A percentile compares a stretch with the other conserved stretches of the same genome.
phyloP scores from a whole-genome alignment of 352 stramenopile species.

The Phytophthora boehmeriae region DNA sequence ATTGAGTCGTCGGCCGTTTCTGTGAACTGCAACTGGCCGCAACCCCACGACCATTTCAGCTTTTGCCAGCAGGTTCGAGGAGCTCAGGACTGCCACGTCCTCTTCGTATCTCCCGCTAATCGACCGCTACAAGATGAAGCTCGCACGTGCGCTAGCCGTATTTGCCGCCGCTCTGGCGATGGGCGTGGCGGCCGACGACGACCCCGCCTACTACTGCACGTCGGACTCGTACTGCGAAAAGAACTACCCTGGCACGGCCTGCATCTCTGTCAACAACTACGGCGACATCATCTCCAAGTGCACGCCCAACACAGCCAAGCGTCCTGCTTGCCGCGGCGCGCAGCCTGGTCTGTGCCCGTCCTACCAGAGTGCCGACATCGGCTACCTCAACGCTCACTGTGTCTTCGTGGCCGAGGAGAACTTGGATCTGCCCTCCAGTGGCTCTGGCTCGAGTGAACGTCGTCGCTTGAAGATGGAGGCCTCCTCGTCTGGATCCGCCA shows the following conservation, averaged over 20 bases:
- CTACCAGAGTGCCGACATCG: conserved; percentile 71
- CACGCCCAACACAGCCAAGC: conserved; percentile 79
- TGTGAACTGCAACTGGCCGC: conserved; percentile 7
- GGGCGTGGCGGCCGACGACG: conserved; percentile 29
- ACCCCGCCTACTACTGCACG: conserved; percentile 60
- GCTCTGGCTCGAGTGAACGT: conserved; percentile 18
- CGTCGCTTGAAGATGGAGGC: conserved; percentile 27
- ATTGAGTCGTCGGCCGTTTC: background rate
- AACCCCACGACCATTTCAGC: conserved; percentile 32
- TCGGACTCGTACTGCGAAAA: conserved; percentile 74
- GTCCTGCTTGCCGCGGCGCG: conserved; percentile 72
- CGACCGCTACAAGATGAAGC: conserved; percentile 43
- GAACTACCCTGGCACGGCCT: conserved; percentile 71
- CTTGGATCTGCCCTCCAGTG: conserved; percentile 26
- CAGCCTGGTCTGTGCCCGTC: conserved; percentile 79
- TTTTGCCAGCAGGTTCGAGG: conserved; percentile 27
- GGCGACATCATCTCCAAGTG: conserved; percentile 78
- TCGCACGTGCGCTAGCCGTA: conserved; percentile 36
- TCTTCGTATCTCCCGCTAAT: background rate
- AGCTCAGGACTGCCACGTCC: background rate
- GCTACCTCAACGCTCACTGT: conserved; percentile 85
- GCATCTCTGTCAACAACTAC: conserved; percentile 82
- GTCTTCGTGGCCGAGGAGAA: conserved; percentile 77
- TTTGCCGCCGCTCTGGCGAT: conserved; percentile 40
- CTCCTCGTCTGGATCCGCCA: conserved; percentile 17